phyloP scores from a whole-genome alignment of 2,329 filamentous ascomycete species.

The Fusarium sp. region DNA sequence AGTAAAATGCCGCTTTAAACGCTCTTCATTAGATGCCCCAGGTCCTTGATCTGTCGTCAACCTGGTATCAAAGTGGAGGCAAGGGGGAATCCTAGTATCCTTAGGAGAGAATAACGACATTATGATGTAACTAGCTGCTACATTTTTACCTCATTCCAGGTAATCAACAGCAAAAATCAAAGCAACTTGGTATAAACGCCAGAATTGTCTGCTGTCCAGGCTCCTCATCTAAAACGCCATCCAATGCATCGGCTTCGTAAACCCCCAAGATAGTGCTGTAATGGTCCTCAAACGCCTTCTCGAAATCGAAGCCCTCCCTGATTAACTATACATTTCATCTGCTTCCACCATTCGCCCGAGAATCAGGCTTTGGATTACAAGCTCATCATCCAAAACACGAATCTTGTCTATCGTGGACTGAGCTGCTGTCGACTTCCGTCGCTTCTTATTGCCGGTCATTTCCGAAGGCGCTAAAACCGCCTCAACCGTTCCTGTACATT shows the following conservation, averaged over 20 bases:
- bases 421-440: conserved; percentile 47
- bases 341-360: conserved; percentile 80
- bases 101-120: not conserved
- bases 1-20: not conserved
- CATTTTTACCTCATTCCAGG: not conserved
- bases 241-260: conserved; percentile 22
- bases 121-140: conserved; percentile 22
- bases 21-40: not conserved
- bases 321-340: conserved; percentile 54
- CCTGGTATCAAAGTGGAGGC: conserved; percentile 17
- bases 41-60: conserved; percentile 12
- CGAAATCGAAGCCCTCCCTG: not conserved
- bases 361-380: conserved; percentile 92
- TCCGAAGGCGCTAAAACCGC: conserved; percentile 56
- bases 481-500: conserved; percentile 65
- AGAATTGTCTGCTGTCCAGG: conserved; percentile 2
- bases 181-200: conserved; percentile 21
- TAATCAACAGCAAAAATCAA: not conserved
- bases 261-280: conserved; percentile 21
- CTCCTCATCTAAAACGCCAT: conserved; percentile 31
- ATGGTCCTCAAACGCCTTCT: conserved; percentile 33
- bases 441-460: conserved; percentile 54
- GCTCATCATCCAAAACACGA: conserved; percentile 81
- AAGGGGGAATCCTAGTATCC: not conserved
- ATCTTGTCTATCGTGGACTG: conserved; percentile 61